A percentile compares a stretch with the other conserved stretches of the same genome.
Conservation (phyloP, 257 asterid species). For the Solanum peruvianum region DNA sequence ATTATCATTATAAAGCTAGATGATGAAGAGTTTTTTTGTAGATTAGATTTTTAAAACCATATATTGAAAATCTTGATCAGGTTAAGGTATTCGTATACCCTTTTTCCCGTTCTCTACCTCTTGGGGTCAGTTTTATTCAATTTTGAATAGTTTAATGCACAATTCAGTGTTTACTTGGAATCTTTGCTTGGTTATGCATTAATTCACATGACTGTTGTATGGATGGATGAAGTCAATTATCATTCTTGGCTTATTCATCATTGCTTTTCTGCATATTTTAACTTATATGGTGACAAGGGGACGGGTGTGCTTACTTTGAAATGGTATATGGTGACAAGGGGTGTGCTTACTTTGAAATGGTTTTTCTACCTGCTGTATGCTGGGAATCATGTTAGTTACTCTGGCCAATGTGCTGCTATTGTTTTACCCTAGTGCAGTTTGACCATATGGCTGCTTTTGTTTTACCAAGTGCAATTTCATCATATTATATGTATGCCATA, state of each 20-base stretch:
- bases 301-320: neutral
- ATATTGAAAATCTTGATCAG: neutral
- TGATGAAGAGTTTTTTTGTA: neutral
- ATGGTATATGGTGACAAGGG: neutral
- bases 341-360: neutral
- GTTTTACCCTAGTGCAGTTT: neutral
- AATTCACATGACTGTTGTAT: neutral
- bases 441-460: neutral
- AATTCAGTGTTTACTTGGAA: neutral
- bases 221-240: neutral
- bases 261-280: neutral
- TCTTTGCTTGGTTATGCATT: neutral
- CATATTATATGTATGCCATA: neutral
- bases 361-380: neutral
- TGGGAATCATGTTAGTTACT: neutral
- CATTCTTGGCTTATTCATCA: neutral
- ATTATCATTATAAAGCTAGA: neutral
- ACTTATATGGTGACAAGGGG: neutral
- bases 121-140: neutral
- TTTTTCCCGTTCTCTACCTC: neutral
- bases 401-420: neutral
- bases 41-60: neutral
- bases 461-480: neutral
- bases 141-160: neutral
- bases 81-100: neutral